A percentile compares a stretch with the other conserved stretches of the same genome.
Conservation (phyloP, 164 flowering plant species). For the Magnolia kwangsiensis region DNA sequence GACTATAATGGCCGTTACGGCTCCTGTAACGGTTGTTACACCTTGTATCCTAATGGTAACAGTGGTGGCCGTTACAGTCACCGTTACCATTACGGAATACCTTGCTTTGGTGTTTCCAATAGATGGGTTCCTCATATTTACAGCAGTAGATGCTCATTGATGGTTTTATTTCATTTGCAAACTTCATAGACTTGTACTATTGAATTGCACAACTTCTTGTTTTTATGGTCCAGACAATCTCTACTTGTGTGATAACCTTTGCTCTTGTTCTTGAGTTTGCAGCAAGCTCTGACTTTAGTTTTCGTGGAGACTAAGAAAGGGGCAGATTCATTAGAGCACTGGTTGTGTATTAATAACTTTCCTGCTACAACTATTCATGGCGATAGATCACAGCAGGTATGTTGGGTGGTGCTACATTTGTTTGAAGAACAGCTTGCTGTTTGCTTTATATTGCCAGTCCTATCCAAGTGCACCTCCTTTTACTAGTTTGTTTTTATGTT, state of each 20-base stretch:
- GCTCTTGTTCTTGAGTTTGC: slow-evolving; percentile 13
- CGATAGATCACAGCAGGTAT: slow-evolving; percentile 55
- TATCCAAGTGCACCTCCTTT: not conserved
- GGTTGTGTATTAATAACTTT: slow-evolving; percentile 45
- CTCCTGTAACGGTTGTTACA: no score
- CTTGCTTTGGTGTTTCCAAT: no score
- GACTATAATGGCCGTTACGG: no score
- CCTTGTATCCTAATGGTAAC: no score
- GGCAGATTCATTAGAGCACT: slow-evolving; percentile 47
- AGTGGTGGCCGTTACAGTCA: no score
- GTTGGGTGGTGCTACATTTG: not conserved
- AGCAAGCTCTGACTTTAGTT: slow-evolving; percentile 52
- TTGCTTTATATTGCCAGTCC: not conserved
- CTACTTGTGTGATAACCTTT: not conserved
- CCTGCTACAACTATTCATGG: slow-evolving; percentile 67
- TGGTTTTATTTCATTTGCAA: not conserved
- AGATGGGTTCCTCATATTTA: not conserved
- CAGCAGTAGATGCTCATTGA: not conserved
- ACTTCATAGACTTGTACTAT: not conserved
- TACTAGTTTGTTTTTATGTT: no score
- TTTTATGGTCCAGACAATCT: not conserved
- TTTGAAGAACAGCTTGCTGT: not conserved
- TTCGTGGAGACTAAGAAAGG: slow-evolving; percentile 68
- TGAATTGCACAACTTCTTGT: not conserved
- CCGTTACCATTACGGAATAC: no score